Evolutionary conservation across 805 yeast species (phyloP), one percentile per base, ranked within the genome.

Genomic region (Naumovozyma dairenensis): DNA sequence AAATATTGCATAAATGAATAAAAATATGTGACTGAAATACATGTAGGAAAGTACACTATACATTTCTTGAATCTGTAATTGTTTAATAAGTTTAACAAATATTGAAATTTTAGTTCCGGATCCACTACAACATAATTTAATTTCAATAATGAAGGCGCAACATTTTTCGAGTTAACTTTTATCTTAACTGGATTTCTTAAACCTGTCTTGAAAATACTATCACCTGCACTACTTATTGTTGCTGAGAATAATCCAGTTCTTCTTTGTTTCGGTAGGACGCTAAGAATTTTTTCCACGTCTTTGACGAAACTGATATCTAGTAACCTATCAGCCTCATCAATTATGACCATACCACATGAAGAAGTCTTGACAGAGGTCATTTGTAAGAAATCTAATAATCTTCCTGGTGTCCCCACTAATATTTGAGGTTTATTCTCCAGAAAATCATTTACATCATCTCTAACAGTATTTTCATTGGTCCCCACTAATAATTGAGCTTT

Each of bases 181-280:
- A 92, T 71, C 49, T 78, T 81, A 9, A 89, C 93, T 0, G 98
- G 98, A 53, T 92, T 89, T 35, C 94, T 71, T 73, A 92, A 74
- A 13, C 97, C 97, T 1, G 94, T 79, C 37, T 80, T 75, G 53
- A 85, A 84, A 17, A 92, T 73, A 33, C 74, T 73, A 22, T 71
- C 66, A 8, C 92, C 85, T 0, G 95, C 92, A 36, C 82, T 77
- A 5, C 82, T 72, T 32, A 92, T 75, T 0, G 98, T 92, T 2
- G 98, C 98, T 1, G 96, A 85, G 52, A 89, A 89, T 14, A 89
- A 63, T 1, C 97, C 98, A 0, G 94, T 85, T 49, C 98, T 69
- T 49, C 94, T 74, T 60, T 89, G 98, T 45, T 83, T 80, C 0
- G 98, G 98, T 19, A 92, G 61, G 29, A 69, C 54, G 21, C 72